phyloP scores from a whole-genome alignment of 192 early-diverging fungal genomes.

The Backusella liffmaniae region DNA sequence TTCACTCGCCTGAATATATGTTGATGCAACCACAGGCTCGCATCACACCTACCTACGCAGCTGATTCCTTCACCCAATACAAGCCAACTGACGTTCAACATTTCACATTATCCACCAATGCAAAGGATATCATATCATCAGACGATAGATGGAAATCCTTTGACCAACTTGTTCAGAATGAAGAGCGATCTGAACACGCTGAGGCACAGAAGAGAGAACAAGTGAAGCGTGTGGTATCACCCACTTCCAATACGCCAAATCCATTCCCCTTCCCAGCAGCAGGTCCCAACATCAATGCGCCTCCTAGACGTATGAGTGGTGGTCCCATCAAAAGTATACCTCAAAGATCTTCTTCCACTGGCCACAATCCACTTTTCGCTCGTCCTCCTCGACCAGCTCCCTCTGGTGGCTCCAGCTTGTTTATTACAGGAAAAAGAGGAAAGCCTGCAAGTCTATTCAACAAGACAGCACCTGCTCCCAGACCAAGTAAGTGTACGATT shows the following conservation, averaged over 20 bases:
- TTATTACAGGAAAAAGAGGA: not conserved
- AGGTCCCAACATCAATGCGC: not conserved
- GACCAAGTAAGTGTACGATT: not conserved
- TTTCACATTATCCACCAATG: not conserved
- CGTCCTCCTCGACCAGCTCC: not conserved
- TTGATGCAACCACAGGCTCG: constrained; percentile 9
- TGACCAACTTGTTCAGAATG: constrained; percentile 5
- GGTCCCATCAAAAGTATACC: not conserved
- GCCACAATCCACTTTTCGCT: not conserved
- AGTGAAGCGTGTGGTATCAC: not conserved
- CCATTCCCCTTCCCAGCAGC: not conserved
- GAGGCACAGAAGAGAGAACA: constrained; percentile 9
- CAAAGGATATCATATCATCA: constrained; percentile 10
- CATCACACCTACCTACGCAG: not conserved
- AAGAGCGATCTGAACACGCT: not conserved
- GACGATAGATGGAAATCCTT: not conserved
- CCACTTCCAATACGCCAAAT: not conserved
- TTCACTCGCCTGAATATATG: constrained; percentile 22
- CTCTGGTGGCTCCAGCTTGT: not conserved
- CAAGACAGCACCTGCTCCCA: not conserved
- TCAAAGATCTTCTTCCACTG: not conserved
- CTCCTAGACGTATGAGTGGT: not conserved
- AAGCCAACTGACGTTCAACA: constrained; percentile 8
- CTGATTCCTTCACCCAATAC: not conserved
- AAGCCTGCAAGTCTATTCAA: not conserved